phyloP scores from a whole-genome alignment of 2,329 filamentous ascomycete genomes.

The Beauveria caledonica region DNA sequence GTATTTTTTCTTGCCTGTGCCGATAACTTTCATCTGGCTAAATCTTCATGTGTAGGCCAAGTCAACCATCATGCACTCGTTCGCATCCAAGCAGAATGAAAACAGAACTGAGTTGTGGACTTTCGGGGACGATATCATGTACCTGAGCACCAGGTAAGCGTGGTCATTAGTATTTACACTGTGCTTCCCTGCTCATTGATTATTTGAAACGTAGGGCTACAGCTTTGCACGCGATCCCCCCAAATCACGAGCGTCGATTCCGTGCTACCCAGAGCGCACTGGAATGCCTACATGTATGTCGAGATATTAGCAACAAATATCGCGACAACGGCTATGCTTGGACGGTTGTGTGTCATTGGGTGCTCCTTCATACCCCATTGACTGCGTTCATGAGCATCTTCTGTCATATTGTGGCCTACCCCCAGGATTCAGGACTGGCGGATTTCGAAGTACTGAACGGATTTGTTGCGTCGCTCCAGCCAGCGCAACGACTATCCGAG shows the following conservation, averaged over 20 bases:
- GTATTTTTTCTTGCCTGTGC: background rate
- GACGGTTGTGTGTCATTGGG: constrained; percentile 1
- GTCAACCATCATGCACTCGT: background rate
- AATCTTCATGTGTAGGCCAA: background rate
- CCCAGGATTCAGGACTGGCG: background rate
- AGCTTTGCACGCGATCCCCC: constrained; percentile 1
- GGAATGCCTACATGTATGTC: background rate
- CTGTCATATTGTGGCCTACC: background rate
- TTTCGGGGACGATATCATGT: background rate
- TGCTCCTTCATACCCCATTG: constrained; percentile 1
- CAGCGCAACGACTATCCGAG: background rate
- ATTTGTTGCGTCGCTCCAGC: background rate
- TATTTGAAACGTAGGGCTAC: background rate
- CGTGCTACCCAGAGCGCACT: background rate
- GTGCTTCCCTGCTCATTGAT: background rate
- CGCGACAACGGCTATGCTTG: background rate
- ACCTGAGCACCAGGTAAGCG: constrained; percentile 2
- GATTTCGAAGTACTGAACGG: background rate
- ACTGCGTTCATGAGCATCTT: constrained; percentile 6
- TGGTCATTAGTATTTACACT: background rate
- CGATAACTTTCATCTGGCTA: background rate
- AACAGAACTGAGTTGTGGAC: background rate
- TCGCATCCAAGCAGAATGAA: background rate
- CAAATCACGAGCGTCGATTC: background rate
- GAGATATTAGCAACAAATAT: constrained; percentile 1